Percentiles rank a stretch among this genome's conserved stretches.
phyloP scores from a whole-genome alignment of 768 basidiomycete species.

The Pulveroboletus frians region DNA sequence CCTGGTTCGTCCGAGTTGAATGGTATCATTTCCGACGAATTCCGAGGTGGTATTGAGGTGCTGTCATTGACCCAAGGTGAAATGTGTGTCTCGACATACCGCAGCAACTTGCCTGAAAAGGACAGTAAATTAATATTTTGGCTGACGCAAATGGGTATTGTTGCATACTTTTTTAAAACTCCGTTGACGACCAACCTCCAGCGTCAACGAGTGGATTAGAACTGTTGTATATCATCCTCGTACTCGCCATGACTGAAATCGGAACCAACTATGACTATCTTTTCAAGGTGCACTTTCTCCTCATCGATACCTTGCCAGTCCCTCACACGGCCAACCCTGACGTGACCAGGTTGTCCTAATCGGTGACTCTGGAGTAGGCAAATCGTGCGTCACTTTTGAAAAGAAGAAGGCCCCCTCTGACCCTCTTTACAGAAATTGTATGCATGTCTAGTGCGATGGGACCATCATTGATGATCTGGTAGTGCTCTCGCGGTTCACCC shows the following conservation, averaged over 20 bases:
- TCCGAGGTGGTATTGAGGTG: too few relatives aligned
- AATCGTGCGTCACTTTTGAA: slow-evolving; percentile 71
- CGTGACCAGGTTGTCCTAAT: slow-evolving; percentile 87
- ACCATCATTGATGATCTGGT: slow-evolving; percentile 1
- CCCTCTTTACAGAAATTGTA: slow-evolving; percentile 31
- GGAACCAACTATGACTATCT: slow-evolving; percentile 97
- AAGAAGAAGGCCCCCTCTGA: not conserved
- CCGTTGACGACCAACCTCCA: slow-evolving; percentile 18
- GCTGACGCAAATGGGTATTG: not conserved
- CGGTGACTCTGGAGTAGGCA: slow-evolving; percentile 98
- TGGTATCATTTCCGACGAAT: too few relatives aligned
- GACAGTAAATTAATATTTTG: not conserved
- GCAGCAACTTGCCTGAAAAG: too few relatives aligned
- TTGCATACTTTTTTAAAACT: slow-evolving; percentile 23
- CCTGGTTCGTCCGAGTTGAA: too few relatives aligned
- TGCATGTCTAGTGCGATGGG: slow-evolving; percentile 1
- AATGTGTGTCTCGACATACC: too few relatives aligned
- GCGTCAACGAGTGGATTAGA: not conserved
- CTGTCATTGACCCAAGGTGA: too few relatives aligned
- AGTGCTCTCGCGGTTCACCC: slow-evolving; percentile 99
- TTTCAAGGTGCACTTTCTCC: slow-evolving; percentile 72
- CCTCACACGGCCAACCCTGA: not conserved
- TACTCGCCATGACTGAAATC: slow-evolving; percentile 63
- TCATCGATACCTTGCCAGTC: not conserved
- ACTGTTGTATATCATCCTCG: slow-evolving; percentile 10